Percentiles rank a stretch among this genome's conserved stretches.
Conservation (phyloP, 2,329 filamentous ascomycete genomes). For the Cryphonectria carpinicola region DNA sequence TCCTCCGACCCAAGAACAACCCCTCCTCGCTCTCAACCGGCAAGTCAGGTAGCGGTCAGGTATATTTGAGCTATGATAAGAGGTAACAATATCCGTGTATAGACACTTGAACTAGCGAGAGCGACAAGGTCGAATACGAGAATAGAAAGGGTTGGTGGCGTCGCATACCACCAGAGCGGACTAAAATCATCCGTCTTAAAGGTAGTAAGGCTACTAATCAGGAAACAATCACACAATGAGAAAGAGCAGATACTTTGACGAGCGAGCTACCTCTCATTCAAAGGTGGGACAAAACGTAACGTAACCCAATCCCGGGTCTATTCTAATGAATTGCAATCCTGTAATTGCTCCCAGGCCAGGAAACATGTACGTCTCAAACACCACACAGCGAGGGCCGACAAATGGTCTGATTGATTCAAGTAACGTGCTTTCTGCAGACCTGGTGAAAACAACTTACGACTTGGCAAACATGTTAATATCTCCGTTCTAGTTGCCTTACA, state of each 20-base stretch:
- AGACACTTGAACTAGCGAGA: not conserved
- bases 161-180: not conserved
- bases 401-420: not conserved
- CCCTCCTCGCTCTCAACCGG: not conserved
- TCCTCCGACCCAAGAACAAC: not conserved
- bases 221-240: not conserved
- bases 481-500: too few species aligned
- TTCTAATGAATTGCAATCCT: not conserved
- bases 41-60: not conserved
- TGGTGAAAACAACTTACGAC: not conserved
- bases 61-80: not conserved
- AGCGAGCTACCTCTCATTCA: not conserved
- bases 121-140: not conserved
- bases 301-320: not conserved
- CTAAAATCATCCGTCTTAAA: not conserved
- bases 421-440: not conserved
- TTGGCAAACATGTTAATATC: not conserved
- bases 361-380: not conserved
- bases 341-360: not conserved
- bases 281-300: not conserved
- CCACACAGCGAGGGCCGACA: not conserved
- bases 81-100: not conserved
- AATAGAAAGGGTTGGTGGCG: constrained; percentile 1
- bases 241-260: not conserved
- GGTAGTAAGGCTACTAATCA: not conserved